Base-by-base conservation (phyloP, 2,329 filamentous ascomycete species). In the Drechslerella stenobrocha region DNA sequence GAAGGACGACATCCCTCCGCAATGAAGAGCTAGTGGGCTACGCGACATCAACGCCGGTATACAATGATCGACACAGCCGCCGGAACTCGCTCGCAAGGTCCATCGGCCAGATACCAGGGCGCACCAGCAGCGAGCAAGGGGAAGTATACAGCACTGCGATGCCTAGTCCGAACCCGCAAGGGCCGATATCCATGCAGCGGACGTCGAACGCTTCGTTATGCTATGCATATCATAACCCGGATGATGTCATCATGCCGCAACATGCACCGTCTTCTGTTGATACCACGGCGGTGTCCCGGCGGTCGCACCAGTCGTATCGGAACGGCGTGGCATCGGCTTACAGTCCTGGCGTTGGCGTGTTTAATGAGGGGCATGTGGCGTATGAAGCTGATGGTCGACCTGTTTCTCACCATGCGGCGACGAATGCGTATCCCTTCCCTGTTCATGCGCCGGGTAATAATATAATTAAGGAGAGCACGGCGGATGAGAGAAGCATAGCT, bases 401-500 rank as follows among this genome's bases (percentile, higher is more conserved):
- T 2, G 20, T 60, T 23, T 8, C 24, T 9, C 23, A 32, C 35
- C 32, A 15, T 23, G 18, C 23, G n/a, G n/a, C 34, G 8, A 22
- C 34, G 8, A 48, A 60, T 8, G 22, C 24, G 18, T 67, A 60
- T 48, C 34, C 50, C 1, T 52, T 55, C 9, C 28, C 28, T 15
- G 48, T n/a, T 7, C 26, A 52, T 26, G 40, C 20, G 11, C 47
- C 50, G 7, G 28, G 26, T 24, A 55, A 23, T n/a, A 55, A 26
- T 9, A 22, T 42, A 35, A 48, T 55, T 30, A 67, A 67, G 20
- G 55, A 67, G 26, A 34, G 50, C 6, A 40, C 50, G 7, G 11
- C 63, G 22, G 63, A 67, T 15, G 63, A 67, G 26, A 67, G 63
- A 42, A 67, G 63, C 45, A 67, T 67, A 35, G 63, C 63, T 13